Percentiles rank a stretch among this genome's conserved stretches.
phyloP scores from a whole-genome alignment of 176 grass and related monocot species.

The Areca catechu region DNA sequence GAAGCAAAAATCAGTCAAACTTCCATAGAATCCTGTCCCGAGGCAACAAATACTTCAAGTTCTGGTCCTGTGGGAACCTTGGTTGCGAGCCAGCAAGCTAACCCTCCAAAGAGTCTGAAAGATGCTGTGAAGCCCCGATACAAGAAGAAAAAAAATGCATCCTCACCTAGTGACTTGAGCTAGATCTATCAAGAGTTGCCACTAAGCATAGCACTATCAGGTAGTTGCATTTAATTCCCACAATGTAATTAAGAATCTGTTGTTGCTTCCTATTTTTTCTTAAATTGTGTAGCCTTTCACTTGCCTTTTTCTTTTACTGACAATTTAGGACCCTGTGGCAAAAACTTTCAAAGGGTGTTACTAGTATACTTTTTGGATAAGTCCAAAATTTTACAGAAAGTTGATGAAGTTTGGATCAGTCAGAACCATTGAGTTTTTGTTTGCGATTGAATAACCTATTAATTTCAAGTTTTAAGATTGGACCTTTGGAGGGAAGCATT shows the following conservation, averaged over 20 bases:
- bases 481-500: no score
- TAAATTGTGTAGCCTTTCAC: no score
- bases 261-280: no score
- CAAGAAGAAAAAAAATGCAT: slow-evolving; percentile 53
- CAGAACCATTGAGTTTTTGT: no score
- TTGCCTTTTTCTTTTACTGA: no score
- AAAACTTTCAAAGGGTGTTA: no score
- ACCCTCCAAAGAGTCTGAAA: slow-evolving; percentile 63
- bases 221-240: background rate
- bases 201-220: background rate
- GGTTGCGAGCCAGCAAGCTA: slow-evolving; percentile 29
- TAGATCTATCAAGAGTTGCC: slow-evolving; percentile 2
- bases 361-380: no score
- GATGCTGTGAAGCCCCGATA: slow-evolving; percentile 78
- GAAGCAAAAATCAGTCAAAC: slow-evolving; percentile 24
- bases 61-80: slow-evolving; percentile 26
- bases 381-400: no score
- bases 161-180: slow-evolving; percentile 1
- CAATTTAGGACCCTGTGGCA: no score
- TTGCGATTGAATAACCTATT: no score
- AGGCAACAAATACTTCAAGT: slow-evolving; percentile 18
- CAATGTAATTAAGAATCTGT: slow-evolving; percentile 2
- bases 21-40: slow-evolving; percentile 28
- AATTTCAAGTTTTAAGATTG: no score
- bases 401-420: no score